Base-by-base conservation (phyloP, 352 stramenopile species). In the Elongisporangium anandrum region DNA sequence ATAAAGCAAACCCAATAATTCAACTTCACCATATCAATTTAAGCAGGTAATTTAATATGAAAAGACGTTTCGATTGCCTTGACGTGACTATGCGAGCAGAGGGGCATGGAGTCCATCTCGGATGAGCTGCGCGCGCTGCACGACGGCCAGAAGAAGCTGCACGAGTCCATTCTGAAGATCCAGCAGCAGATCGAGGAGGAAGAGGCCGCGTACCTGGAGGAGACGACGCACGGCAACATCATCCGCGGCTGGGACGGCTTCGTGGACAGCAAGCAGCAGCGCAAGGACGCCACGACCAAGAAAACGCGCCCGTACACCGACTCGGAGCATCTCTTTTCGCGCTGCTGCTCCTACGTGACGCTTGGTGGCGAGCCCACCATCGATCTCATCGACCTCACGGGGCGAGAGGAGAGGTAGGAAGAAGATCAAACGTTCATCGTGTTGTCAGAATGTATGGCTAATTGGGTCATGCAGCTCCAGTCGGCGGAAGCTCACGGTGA, bases 161-260 rank as follows among this genome's bases (percentile, higher is more conserved):
- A 95, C 60, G 85, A 95, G 50, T 75, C 74, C 2, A 69, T 91
- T 15, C 62, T 91, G 55, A 79, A 79, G 54, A 50, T 92, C 9
- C 80, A 95, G 60, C 17, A 65, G 24, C 86, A 92, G 69, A 92
- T 95, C 54, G 77, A 89, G 47, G 86, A 94, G 38, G 77, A 88
- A 53, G 86, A 95, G 58, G 70, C 73, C 17, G 66, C 71, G 59
- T 95, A 95, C 57, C 61, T 95, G 12, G 86, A 95, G 23, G 86
- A 95, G 48, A 95, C 86, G 5, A 67, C 79, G 41, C 85, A 95
- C 56, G 86, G 86, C 41, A 95, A 95, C 73, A 95, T 95, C 63
- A 83, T 95, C 60, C 84, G 84, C 49, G 86, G 86, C 41, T 95
- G 86, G 86, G 86, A 95, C 54, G 86, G 86, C 52, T 95, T 92